phyloP scores from a whole-genome alignment of 768 basidiomycete species.

The Daedaleopsis sinensis region DNA sequence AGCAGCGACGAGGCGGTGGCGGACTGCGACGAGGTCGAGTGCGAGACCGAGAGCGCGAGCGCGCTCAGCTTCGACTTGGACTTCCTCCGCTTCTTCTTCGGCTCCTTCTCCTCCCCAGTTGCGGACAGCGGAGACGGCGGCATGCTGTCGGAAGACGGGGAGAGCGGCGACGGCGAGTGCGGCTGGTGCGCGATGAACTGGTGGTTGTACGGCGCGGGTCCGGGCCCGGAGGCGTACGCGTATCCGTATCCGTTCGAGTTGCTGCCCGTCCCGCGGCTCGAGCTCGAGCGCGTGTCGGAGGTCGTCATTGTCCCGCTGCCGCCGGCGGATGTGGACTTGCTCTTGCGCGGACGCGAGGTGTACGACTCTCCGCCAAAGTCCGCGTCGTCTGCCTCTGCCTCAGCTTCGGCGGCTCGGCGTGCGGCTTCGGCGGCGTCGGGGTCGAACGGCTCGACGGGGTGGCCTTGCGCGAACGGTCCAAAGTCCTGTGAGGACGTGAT shows the following conservation, averaged over 20 bases:
- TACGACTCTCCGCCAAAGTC: constrained; percentile 66
- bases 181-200: constrained; percentile 27
- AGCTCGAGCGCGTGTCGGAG: constrained; percentile 65
- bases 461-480: constrained; percentile 30
- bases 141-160: constrained; percentile 2
- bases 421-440: constrained; percentile 53
- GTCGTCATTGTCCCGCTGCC: constrained; percentile 35
- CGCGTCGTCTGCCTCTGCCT: constrained; percentile 49
- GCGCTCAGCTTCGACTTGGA: constrained; percentile 38
- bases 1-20: constrained; percentile 30
- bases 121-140: constrained; percentile 2
- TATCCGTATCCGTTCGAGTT: constrained; percentile 32
- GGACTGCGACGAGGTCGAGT: constrained; percentile 47
- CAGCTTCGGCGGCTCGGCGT: constrained; percentile 50
- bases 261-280: constrained; percentile 33
- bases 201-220: constrained; percentile 29
- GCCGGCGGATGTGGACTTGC: constrained; percentile 29
- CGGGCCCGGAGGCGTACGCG: constrained; percentile 11
- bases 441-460: constrained; percentile 22
- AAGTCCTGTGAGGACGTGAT: constrained; percentile 32
- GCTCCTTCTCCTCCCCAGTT: constrained; percentile 2
- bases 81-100: constrained; percentile 23
- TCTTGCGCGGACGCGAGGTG: constrained; percentile 36
- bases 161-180: constrained; percentile 9
- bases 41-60: constrained; percentile 42